phyloP scores from a whole-genome alignment of 805 yeast species.

The Brettanomyces anomalus region DNA sequence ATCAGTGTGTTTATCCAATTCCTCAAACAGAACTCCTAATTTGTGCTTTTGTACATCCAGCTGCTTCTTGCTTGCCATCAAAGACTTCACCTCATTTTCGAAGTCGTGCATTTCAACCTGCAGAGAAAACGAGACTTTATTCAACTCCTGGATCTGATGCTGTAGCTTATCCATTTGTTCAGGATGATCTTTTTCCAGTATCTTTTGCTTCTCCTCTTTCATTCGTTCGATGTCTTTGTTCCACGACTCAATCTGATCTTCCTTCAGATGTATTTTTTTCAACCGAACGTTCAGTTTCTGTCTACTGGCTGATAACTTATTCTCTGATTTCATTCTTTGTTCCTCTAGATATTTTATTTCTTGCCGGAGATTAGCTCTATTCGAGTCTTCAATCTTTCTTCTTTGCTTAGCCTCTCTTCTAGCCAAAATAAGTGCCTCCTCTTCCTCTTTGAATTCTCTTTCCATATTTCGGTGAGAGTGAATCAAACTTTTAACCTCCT shows the following conservation, averaged over 20 bases:
- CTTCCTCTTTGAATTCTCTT: slow-evolving; percentile 32
- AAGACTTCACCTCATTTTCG: slow-evolving; percentile 26
- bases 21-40: slow-evolving; percentile 16
- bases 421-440: slow-evolving; percentile 23
- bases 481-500: slow-evolving; percentile 29
- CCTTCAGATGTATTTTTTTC: slow-evolving; percentile 26
- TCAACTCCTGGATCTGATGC: slow-evolving; percentile 17
- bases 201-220: slow-evolving; percentile 9
- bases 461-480: slow-evolving; percentile 25
- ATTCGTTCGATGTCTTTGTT: slow-evolving; percentile 18
- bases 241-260: slow-evolving; percentile 28
- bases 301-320: slow-evolving; percentile 27
- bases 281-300: slow-evolving; percentile 19
- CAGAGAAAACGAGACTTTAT: slow-evolving; percentile 18
- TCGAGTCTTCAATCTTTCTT: slow-evolving; percentile 32
- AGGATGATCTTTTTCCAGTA: slow-evolving; percentile 9
- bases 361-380: slow-evolving; percentile 29
- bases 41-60: slow-evolving; percentile 18
- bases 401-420: slow-evolving; percentile 30
- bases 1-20: slow-evolving; percentile 16
- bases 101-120: slow-evolving; percentile 21
- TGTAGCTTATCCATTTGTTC: slow-evolving; percentile 11
- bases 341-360: slow-evolving; percentile 36
- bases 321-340: slow-evolving; percentile 27
- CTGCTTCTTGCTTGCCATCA: slow-evolving; percentile 17